A percentile compares a stretch with the other conserved stretches of the same genome.
phyloP scores from a whole-genome alignment of 2,329 filamentous ascomycete species.

The Pseudogymnoascus sp. region DNA sequence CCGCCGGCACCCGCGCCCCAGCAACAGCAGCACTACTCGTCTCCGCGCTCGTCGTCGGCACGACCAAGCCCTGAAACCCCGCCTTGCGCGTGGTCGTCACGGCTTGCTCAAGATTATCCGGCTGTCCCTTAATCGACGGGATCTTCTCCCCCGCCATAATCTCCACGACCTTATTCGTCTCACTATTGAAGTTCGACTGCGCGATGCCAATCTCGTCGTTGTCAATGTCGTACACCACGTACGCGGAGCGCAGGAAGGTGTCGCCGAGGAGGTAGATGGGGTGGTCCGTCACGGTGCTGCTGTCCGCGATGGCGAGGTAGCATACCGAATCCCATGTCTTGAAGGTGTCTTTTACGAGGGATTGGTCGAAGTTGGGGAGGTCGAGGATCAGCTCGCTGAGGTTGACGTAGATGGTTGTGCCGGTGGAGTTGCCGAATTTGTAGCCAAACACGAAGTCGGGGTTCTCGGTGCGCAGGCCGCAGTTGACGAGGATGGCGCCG shows the following conservation, averaged over 20 bases:
- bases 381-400: slow-evolving; percentile 41
- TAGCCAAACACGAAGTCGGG: slow-evolving; percentile 39
- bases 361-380: slow-evolving; percentile 10
- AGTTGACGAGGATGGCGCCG: slow-evolving; percentile 34
- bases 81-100: background rate
- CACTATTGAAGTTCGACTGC: slow-evolving; percentile 43
- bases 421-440: slow-evolving; percentile 41
- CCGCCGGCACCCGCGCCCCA: background rate
- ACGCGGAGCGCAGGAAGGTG: slow-evolving; percentile 51
- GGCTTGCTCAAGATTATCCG: background rate
- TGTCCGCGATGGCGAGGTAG: slow-evolving; percentile 44
- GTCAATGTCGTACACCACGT: slow-evolving; percentile 47
- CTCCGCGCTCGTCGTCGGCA: background rate
- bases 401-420: slow-evolving; percentile 40
- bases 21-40: background rate
- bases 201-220: slow-evolving; percentile 44
- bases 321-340: slow-evolving; percentile 26
- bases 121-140: background rate
- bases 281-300: slow-evolving; percentile 27
- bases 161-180: slow-evolving; percentile 37
- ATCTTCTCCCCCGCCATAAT: slow-evolving; percentile 26
- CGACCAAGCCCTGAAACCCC: background rate
- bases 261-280: slow-evolving; percentile 49
- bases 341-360: slow-evolving; percentile 27
- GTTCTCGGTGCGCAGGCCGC: slow-evolving; percentile 33